Base-by-base conservation (phyloP, 2,329 filamentous ascomycete genomes). In the Rosellinia necatrix region DNA sequence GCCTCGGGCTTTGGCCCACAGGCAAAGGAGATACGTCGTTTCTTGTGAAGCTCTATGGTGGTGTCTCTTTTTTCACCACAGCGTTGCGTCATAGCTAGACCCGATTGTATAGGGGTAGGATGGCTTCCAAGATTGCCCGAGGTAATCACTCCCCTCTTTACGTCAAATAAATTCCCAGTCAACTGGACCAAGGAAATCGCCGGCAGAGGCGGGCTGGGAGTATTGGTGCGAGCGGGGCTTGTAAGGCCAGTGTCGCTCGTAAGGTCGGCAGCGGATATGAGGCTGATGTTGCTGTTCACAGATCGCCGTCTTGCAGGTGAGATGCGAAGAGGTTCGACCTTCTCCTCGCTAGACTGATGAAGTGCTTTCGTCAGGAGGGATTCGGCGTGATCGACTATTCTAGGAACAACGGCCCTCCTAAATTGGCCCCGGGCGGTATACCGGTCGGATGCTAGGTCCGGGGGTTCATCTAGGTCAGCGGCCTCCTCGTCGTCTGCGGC, bases 191-290 rank as follows among this genome's bases (percentile, higher is more conserved):
- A 77, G 17, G 77, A 75, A 49, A 83, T 77, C 15, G 86, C 80
- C 4, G 86, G 85, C 2, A 88, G 79, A n/a, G 91, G 91, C 15
- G 94, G 93, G 69, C 93, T 97, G 1, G 92, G 91, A 0, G 91
- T 93, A 71, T 85, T 91, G 30, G 91, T 90, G 53, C 91, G 82
- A n/a, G 91, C 89, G 37, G 93, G 92, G 67, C 91, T 97, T 15
- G 92, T 96, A 56, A 96, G 77, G 56, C 91, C 92, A 55, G 90
- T 94, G 68, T 97, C 94, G 73, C 92, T 97, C n/a, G 92, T 97
- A 54, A 97, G 80, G 63, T 97, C 93, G 32, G 90, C 90, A 3
- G 91, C 96, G 1, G 92, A 96, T 41, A 90, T 82, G 57, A 88
- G 76, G 75, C 92, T 96, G 64, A 86, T 78, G 69, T 88, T 93